Conservation (phyloP, 371 early-diverging fungal genomes). For the Rhizopus microsporus region DNA sequence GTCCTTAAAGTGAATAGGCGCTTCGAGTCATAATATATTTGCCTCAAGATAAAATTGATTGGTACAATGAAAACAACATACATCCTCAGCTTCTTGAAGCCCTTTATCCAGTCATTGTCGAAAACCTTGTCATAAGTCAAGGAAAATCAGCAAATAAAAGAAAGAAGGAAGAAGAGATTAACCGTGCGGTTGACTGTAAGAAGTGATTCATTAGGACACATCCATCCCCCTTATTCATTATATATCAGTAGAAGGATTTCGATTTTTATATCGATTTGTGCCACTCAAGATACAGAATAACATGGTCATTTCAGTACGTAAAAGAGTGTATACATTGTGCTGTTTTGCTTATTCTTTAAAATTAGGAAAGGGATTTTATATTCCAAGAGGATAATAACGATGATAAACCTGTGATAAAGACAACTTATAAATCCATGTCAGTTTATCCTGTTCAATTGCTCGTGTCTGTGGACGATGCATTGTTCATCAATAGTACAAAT, state of each 20-base stretch:
- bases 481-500: constrained; percentile 2
- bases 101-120: constrained; percentile 19
- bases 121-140: constrained; percentile 5
- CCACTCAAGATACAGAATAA: constrained; percentile 13
- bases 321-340: too few species aligned
- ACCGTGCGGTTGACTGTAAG: constrained; percentile 11
- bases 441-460: constrained; percentile 23
- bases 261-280: constrained; percentile 22
- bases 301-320: constrained; percentile 12
- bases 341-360: background rate
- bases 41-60: constrained; percentile 20
- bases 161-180: constrained; percentile 5
- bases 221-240: background rate
- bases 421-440: constrained; percentile 11
- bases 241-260: constrained; percentile 19
- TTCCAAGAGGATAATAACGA: constrained; percentile 15
- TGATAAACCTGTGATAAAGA: constrained; percentile 15
- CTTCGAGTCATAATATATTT: constrained; percentile 19
- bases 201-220: background rate
- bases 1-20: constrained; percentile 9
- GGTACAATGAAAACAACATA: constrained; percentile 22
- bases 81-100: constrained; percentile 15
- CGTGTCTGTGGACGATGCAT: constrained; percentile 20
- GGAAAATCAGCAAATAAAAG: background rate
- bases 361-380: constrained; percentile 17